Evolutionary conservation across 768 basidiomycete species (phyloP).

Genomic region (Holtermannia corniformis): DNA sequence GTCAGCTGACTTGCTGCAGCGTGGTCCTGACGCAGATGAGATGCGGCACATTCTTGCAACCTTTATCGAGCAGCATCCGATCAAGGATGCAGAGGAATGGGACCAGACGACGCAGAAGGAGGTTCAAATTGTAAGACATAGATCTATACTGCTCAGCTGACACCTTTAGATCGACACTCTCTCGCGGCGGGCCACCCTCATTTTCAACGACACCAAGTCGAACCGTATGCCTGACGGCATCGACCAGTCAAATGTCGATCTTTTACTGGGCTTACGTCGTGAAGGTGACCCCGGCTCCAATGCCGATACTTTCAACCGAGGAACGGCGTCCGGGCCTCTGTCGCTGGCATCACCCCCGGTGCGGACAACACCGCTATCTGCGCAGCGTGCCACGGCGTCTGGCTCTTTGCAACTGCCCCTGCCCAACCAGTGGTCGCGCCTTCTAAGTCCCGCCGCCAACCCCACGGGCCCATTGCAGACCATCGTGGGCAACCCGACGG

Average conservation of each 20-base stretch:
- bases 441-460: neutral
- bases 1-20: neutral
- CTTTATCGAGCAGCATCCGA: conserved; percentile 37
- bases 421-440: neutral
- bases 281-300: conserved; percentile 18
- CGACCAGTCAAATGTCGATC: conserved; percentile 29
- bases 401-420: neutral
- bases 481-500: conserved; percentile 8
- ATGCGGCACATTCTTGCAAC: conserved; percentile 38
- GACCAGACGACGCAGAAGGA: conserved; percentile 40
- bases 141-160: neutral
- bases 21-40: conserved; percentile 34
- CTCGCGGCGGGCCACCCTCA: conserved; percentile 30
- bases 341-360: neutral
- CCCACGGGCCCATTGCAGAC: conserved; percentile 1
- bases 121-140: conserved; percentile 32
- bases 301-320: conserved; percentile 1
- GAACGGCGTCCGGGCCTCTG: neutral
- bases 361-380: neutral
- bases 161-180: conserved; percentile 38
- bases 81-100: conserved; percentile 22
- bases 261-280: conserved; percentile 32
- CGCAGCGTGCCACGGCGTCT: conserved; percentile 2
- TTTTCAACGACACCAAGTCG: conserved; percentile 29
- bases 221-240: conserved; percentile 21